Evolutionary conservation across 169 alveolate genomes (phyloP), one percentile per base, ranked within the genome.

Genomic region (Hepatocystis sp.): DNA sequence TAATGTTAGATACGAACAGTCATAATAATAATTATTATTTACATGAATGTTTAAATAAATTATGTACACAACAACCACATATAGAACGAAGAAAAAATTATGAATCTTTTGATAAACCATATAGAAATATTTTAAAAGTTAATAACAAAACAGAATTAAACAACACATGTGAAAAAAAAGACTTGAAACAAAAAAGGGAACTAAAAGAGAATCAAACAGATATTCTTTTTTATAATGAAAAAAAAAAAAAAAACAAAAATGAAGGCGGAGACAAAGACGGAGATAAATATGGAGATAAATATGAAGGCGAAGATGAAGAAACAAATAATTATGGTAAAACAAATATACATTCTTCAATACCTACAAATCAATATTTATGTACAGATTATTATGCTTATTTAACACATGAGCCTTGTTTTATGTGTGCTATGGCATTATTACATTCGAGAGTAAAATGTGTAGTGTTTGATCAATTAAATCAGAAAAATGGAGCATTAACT

Each of bases 401-500:
- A 63, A 89, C 95, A 36, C 96, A 93, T 49, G 99, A 97, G 86
- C 99, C 99, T 39, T 97, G 99, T 84, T 93, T 96, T 63, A 96
- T 97, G 98, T 97, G 99, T 85, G 95, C 97, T n/a, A 97, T 97
- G 99, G 99, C 99, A 15, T 91, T 97, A 68, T 84, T 97, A 4
- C 99, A 97, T 85, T 96, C 99, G 10, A 88, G 99, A 47, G 92
- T 97, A 32, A 85, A 93, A 13, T 90, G 95, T 66, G 96, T 97
- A 28, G 86, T 95, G 64, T 97, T 91, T 90, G 81, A 63, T n/a
- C 46, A 91, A 56, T 68, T 63, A 4, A 93, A 95, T 84, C 39
- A 60, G 27, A 88, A 78, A 23, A 68, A 86, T 28, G 97, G 97
- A 27, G 91, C 93, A 32, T 55, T 94, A 27, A 94, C 93, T 11